Evolutionary conservation across 1,284 basidiomycete genomes (phyloP).

Genomic region (Spongispora temasekensis): DNA sequence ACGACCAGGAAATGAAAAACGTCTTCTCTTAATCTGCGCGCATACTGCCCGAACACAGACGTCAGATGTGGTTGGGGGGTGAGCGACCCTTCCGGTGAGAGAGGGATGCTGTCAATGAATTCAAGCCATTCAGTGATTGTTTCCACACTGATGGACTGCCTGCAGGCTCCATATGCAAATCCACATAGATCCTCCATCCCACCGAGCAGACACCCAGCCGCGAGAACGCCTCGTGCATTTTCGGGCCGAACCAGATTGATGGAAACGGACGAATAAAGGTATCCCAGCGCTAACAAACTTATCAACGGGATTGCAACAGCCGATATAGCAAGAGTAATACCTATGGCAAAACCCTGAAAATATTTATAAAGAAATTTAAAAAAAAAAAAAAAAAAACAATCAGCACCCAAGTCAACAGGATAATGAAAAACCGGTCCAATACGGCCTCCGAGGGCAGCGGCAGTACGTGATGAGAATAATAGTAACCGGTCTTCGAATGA

Average conservation of each 20-base stretch:
- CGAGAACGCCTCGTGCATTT: slow-evolving; percentile 81
- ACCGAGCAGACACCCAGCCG: slow-evolving; percentile 78
- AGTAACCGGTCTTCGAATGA: slow-evolving; percentile 19
- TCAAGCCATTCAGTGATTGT: slow-evolving; percentile 75
- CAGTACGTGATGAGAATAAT: slow-evolving; percentile 17
- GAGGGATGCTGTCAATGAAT: slow-evolving; percentile 65
- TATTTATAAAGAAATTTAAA: background rate
- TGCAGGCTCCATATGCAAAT: slow-evolving; percentile 77
- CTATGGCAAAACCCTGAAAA: slow-evolving; percentile 69
- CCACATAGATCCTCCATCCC: slow-evolving; percentile 82
- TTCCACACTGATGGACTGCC: slow-evolving; percentile 70
- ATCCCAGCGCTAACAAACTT: slow-evolving; percentile 60
- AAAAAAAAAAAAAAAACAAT: slow-evolving; percentile 12
- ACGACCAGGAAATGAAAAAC: slow-evolving; percentile 77
- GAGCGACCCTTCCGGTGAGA: slow-evolving; percentile 51
- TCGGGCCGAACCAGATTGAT: slow-evolving; percentile 65
- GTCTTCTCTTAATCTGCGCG: slow-evolving; percentile 65
- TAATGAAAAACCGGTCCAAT: slow-evolving; percentile 15
- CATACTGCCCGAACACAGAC: slow-evolving; percentile 72
- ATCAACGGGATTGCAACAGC: slow-evolving; percentile 13
- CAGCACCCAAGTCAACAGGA: slow-evolving; percentile 15
- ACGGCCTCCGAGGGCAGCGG: slow-evolving; percentile 21
- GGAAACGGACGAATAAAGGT: slow-evolving; percentile 75
- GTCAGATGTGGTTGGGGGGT: slow-evolving; percentile 54
- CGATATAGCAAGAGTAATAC: slow-evolving; percentile 37